These are phyloP conservation scores for Tetragonia tetragonoides DNA, from an alignment of 148 eudicot genomes.

Conservation along the genomic window DNA sequence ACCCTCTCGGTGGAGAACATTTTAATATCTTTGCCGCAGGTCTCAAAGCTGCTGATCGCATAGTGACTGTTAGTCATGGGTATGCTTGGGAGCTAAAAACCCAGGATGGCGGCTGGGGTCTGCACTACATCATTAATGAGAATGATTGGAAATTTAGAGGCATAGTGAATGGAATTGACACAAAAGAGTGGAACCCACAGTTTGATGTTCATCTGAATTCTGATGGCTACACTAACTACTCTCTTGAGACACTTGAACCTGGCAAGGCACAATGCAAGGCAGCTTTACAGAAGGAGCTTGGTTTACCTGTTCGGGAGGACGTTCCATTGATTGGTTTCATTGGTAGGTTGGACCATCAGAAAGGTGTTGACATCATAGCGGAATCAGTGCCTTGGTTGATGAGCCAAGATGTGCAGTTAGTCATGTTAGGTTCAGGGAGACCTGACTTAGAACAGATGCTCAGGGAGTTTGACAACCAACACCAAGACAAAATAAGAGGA, in stretches of 20 bases:
- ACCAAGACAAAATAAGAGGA: constrained; percentile 58
- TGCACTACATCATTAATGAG: constrained; percentile 69
- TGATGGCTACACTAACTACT: constrained; percentile 78
- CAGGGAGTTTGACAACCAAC: constrained; percentile 57
- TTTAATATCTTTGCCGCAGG: constrained; percentile 93
- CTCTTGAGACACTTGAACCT: constrained; percentile 52
- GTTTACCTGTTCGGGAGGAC: constrained; percentile 63
- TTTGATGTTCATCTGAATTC: constrained; percentile 65
- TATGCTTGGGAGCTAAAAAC: constrained; percentile 96
- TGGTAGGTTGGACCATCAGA: constrained; percentile 82
- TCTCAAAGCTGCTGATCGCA: constrained; percentile 79
- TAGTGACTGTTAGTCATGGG: constrained; percentile 93
- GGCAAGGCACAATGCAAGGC: constrained; percentile 87
- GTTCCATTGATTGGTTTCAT: constrained; percentile 87
- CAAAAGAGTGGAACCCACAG: constrained; percentile 80
- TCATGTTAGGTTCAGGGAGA: constrained; percentile 88
- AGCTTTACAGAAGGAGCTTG: constrained; percentile 83
- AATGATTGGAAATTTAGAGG: constrained; percentile 90
- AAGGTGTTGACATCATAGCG: constrained; percentile 88
- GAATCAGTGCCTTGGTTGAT: constrained; percentile 93
- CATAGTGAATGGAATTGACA: constrained; percentile 87
- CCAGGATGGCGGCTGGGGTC: constrained; percentile 93
- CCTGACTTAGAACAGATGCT: constrained; percentile 83
- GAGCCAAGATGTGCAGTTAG: constrained; percentile 76
- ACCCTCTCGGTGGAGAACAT: constrained; percentile 93